Conservation (phyloP, 148 eudicot genomes). For the Polygonum maritimum region DNA sequence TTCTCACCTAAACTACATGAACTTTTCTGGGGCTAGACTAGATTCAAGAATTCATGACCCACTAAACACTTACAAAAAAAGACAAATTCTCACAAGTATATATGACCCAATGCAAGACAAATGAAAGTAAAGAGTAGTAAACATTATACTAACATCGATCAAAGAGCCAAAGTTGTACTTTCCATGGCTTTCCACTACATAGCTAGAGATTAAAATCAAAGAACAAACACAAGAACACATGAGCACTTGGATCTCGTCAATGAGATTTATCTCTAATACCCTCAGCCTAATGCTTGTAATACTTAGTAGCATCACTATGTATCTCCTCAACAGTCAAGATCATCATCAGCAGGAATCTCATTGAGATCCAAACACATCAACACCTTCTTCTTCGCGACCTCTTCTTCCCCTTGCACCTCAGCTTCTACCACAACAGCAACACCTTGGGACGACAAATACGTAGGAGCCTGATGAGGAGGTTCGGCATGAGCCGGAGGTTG, state of each 20-base stretch:
- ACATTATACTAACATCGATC: not conserved
- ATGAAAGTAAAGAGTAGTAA: not conserved
- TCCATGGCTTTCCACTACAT: not conserved
- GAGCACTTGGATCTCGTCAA: too few species aligned
- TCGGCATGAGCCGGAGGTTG: not conserved
- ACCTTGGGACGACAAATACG: not conserved
- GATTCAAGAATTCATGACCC: too few species aligned
- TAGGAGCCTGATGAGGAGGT: too few species aligned
- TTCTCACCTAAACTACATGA: not conserved
- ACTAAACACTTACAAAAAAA: too few species aligned
- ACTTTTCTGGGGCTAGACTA: not conserved
- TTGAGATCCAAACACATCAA: not conserved
- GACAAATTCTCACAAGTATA: too few species aligned
- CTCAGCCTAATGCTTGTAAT: too few species aligned
- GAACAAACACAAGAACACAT: too few species aligned
- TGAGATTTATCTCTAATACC: too few species aligned
- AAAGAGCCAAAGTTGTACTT: not conserved
- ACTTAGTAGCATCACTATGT: not conserved
- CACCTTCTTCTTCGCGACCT: not conserved
- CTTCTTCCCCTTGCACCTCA: constrained; percentile 1
- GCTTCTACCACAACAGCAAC: not conserved
- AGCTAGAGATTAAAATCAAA: not conserved
- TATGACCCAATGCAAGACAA: not conserved
- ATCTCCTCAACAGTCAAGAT: not conserved
- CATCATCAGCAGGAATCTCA: not conserved